Base-by-base conservation (phyloP, 768 basidiomycete genomes). In the Mycena sanguinolenta region DNA sequence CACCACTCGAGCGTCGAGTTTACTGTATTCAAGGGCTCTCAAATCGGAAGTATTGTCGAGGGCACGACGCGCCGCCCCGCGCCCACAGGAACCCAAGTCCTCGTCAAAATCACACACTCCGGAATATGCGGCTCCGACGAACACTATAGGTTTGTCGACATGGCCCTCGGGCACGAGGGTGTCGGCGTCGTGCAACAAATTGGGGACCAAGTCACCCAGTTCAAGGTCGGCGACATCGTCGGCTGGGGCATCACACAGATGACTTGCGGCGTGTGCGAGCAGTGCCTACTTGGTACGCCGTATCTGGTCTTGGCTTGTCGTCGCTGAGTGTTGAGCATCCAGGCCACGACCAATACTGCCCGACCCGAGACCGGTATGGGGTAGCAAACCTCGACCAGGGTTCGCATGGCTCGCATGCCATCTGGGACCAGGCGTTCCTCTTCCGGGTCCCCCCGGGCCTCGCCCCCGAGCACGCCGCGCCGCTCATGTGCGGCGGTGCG, bases 71-170 rank as follows among this genome's bases (percentile, higher is more conserved):
- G 68, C 63, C 75, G 13, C 19, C 7, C 30, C 32, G 65, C 73
- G 5, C 75, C 81, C 42, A 67, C 32, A 13, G 70, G 70, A n/a
- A 71, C 55, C 60, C 25, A 67, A 23, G 70, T 71, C 19, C 65
- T 67, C 17, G 30, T 71, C 27, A 60, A 78, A 73, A 14, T 71
- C 14, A 67, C 65, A 0, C 70, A 71, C 52, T 66, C 65, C 2
- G 81, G 82, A 0, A 25, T 83, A 13, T 83, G 82, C 30, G 83
- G 82, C 58, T 82, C 84, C 1, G 83, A 84, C 73, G 74, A 77
- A 49, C 84, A 83, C 59, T 78, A 74, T 69, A 77, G 74, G 71
- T 6, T 55, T 21, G 53, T 28, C 13, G 62, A 63, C 19, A 53
- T 67, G 72, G 82, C 80, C 6, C 78, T 84, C 19, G 82, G 84